Evolutionary conservation across 139 green algal genomes (phyloP), one percentile per base, ranked within the genome.

Genomic region (Klebsormidium nitens): DNA sequence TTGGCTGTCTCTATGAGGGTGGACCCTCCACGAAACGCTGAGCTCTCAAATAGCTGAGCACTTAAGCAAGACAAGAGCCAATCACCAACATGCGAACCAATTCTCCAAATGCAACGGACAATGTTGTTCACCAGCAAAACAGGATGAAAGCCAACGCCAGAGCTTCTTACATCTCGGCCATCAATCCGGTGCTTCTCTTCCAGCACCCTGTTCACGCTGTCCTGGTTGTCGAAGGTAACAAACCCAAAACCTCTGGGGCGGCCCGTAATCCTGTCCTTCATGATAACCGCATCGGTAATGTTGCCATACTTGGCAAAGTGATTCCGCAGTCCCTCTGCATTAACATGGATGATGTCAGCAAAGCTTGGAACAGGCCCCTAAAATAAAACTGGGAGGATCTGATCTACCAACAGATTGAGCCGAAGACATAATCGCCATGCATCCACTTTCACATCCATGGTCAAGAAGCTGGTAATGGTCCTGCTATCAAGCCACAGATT

Each of bases 181-280:
- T 77, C 72, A 38, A 79, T 79, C 28, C 67, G 50, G 48, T 79
- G 72, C 44, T 74, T 77, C 28, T 79, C 72, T 11, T 75, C 72
- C 62, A 96, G 90, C 36, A 97, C 89, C 19, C 71, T 78, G 52
- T 96, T 90, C 14, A 96, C 89, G 3, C 85, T 69, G 11, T 90
- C 85, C 66, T 95, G 90, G 38, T 88, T 74, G 32, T 71, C 78
- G 60, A 96, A 98, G 5, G 90, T 98, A 28, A 98, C 86, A 61
- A 98, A 98, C 4, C 93, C 93, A 79, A 98, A 98, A 26, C 93
- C 93, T n/a, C 93, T 82, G 0, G 93, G 90, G 26, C 89, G 83
- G 68, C 88, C 89, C 78, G 91, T 95, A 32, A 91, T 85, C 47
- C 95, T 89, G 77, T 98, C 92, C 69, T 95, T 95, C 92, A 97